Percentiles rank a stretch among this genome's conserved stretches.
Evolutionary conservation across 2,329 filamentous ascomycete species (phyloP).

Genomic region (Trichoderma semiorbis): DNA sequence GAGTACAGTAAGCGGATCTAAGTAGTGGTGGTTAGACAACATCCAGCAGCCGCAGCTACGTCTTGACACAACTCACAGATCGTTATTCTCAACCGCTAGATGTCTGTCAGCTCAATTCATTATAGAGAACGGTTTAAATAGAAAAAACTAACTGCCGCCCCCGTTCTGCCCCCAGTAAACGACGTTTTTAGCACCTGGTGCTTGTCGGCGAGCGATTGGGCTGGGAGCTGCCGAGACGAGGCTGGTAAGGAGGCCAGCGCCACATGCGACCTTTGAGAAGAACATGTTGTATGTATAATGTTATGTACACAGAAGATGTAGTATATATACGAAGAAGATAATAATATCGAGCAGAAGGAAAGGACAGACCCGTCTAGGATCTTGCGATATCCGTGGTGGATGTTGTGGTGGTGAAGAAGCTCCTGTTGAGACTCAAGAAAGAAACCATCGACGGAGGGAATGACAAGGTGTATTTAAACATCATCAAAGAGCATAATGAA

Average conservation of each 20-base stretch:
- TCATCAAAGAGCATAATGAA: neutral
- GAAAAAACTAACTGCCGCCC: conserved; percentile 14
- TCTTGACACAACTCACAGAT: too few relatives aligned
- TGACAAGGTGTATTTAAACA: neutral
- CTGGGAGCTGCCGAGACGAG: conserved; percentile 17
- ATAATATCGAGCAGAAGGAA: neutral
- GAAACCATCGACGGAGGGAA: neutral
- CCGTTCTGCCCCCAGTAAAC: conserved; percentile 28
- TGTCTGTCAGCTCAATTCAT: too few relatives aligned
- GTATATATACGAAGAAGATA: conserved; percentile 12
- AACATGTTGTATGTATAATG: conserved; percentile 13
- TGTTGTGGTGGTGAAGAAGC: neutral
- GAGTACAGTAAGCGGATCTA: conserved; percentile 33
- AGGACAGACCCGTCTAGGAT: conserved; percentile 13
- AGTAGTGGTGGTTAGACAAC: too few relatives aligned
- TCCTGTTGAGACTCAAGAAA: neutral
- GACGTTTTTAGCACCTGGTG: conserved; percentile 30
- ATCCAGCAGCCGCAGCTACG: too few relatives aligned
- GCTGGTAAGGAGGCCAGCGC: conserved; percentile 13
- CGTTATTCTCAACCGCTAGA: too few relatives aligned
- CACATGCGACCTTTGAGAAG: neutral
- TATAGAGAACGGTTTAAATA: too few relatives aligned
- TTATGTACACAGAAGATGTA: neutral
- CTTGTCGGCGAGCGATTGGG: conserved; percentile 9
- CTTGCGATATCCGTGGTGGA: neutral